These are phyloP conservation scores for Chlamydomonas incerta DNA, from an alignment of 139 green algal genomes.

Conservation along the genomic window DNA sequence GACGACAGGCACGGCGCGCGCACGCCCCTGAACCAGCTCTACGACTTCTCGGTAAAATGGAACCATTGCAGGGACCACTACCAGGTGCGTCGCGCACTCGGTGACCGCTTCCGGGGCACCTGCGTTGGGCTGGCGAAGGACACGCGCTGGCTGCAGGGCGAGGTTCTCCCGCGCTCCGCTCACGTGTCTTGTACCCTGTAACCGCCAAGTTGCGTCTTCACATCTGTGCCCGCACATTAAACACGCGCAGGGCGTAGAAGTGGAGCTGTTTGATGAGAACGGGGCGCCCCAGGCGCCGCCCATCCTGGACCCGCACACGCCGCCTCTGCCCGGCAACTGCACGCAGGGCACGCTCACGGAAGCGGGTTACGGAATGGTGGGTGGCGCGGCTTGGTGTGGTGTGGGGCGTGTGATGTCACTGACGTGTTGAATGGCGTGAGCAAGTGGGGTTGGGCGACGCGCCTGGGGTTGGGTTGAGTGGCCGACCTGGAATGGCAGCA, in stretches of 20 bases:
- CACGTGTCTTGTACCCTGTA: background rate
- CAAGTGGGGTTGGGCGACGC: too few species aligned
- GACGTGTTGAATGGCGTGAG: too few species aligned
- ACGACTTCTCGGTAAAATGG: constrained; percentile 14
- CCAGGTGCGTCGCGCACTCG: background rate
- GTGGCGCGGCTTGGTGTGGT: background rate
- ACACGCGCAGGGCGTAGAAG: background rate
- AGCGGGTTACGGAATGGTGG: constrained; percentile 59
- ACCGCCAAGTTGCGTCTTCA: too few species aligned
- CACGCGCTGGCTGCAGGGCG: background rate
- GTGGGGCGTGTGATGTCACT: background rate
- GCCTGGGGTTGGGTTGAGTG: too few species aligned
- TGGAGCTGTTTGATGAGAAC: constrained; percentile 30
- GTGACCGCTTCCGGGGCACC: too few species aligned
- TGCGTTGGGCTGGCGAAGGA: background rate
- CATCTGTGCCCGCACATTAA: background rate
- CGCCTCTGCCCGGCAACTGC: constrained; percentile 66
- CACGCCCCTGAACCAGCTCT: constrained; percentile 19
- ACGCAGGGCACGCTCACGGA: constrained; percentile 73
- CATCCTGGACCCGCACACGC: constrained; percentile 4
- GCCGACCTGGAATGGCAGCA: too few species aligned
- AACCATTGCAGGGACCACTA: constrained; percentile 31
- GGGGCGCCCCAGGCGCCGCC: background rate
- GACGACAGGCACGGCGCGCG: constrained; percentile 30
- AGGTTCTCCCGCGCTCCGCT: background rate